phyloP scores from a whole-genome alignment of 1,284 basidiomycete species.

The Pseudozyma thailandica region DNA sequence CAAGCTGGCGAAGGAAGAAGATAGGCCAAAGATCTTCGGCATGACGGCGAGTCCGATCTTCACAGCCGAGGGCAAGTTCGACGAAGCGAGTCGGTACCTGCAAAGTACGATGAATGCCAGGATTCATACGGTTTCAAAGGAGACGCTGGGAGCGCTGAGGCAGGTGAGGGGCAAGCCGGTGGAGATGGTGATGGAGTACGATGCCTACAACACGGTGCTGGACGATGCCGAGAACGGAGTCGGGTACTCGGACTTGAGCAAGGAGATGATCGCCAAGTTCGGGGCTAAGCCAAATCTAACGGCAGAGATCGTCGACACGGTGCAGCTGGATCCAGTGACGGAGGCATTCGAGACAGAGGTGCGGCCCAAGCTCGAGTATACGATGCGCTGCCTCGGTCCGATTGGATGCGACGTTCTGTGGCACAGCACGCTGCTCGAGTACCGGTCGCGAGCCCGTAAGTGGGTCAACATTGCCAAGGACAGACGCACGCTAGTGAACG shows the following conservation, averaged over 20 bases:
- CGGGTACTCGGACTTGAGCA: conserved; percentile 12
- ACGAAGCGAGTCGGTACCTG: conserved; percentile 32
- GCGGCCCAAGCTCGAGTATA: conserved; percentile 42
- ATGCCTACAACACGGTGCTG: conserved; percentile 15
- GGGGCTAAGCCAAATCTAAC: background rate
- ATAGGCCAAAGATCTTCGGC: conserved; percentile 57
- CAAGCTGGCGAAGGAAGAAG: conserved; percentile 5
- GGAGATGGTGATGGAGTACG: conserved; percentile 54
- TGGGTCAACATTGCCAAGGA: conserved; percentile 14
- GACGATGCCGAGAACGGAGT: conserved; percentile 9
- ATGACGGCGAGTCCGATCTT: conserved; percentile 59
- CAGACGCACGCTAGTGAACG: conserved; percentile 24
- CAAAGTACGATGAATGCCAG: conserved; percentile 44
- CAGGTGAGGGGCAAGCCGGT: conserved; percentile 37
- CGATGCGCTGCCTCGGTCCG: conserved; percentile 36
- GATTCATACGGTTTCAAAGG: conserved; percentile 44
- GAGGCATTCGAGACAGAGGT: conserved; percentile 33
- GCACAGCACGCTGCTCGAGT: conserved; percentile 39
- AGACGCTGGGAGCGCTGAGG: conserved; percentile 25
- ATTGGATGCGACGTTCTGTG: conserved; percentile 53
- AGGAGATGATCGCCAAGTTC: conserved; percentile 19
- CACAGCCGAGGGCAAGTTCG: conserved; percentile 13
- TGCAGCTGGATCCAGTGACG: conserved; percentile 7
- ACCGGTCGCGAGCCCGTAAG: conserved; percentile 24
- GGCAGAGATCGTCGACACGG: conserved; percentile 6